A percentile compares a stretch with the other conserved stretches of the same genome.
These are phyloP conservation scores for Globisporangium carolinianum DNA, from an alignment of 352 stramenopile genomes.

Conservation along the genomic window DNA sequence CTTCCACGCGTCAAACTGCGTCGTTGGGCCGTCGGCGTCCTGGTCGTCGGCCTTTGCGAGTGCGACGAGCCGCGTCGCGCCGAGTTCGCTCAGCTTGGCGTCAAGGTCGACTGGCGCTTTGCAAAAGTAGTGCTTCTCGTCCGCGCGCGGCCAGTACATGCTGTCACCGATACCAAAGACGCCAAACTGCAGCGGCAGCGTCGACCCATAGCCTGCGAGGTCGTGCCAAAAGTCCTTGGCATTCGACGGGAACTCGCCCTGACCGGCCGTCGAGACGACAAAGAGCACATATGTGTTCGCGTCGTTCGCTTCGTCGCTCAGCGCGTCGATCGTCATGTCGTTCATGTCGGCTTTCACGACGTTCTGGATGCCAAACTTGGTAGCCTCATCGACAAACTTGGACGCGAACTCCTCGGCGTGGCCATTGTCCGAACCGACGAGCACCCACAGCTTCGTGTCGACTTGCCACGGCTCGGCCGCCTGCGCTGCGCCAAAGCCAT, in stretches of 20 bases:
- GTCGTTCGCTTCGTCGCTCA: conserved; percentile 64
- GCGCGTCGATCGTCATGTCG: conserved; percentile 62
- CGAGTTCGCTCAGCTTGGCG: conserved; percentile 66
- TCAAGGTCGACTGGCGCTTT: conserved; percentile 65
- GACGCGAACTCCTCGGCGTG: conserved; percentile 66
- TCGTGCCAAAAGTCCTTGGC: conserved; percentile 76
- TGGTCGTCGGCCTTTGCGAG: conserved; percentile 74
- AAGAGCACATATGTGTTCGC: conserved; percentile 71
- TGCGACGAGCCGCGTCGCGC: conserved; percentile 48
- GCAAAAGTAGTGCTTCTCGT: conserved; percentile 84
- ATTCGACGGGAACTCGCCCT: conserved; percentile 78
- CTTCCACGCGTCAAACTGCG: conserved; percentile 71
- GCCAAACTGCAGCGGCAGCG: conserved; percentile 63
- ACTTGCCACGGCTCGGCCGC: conserved; percentile 46
- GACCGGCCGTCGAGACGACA: conserved; percentile 70
- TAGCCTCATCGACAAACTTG: conserved; percentile 65
- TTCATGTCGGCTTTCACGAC: conserved; percentile 84
- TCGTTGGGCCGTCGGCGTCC: conserved; percentile 69
- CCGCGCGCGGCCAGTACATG: conserved; percentile 73
- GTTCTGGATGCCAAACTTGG: conserved; percentile 64
- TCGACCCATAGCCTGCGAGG: conserved; percentile 46
- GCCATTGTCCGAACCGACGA: conserved; percentile 73
- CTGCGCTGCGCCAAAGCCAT: conserved; percentile 44
- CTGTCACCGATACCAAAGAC: conserved; percentile 79
- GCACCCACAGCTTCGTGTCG: conserved; percentile 68